Evolutionary conservation across 257 asterid genomes (phyloP).

Genomic region (Linderniella brevidens): DNA sequence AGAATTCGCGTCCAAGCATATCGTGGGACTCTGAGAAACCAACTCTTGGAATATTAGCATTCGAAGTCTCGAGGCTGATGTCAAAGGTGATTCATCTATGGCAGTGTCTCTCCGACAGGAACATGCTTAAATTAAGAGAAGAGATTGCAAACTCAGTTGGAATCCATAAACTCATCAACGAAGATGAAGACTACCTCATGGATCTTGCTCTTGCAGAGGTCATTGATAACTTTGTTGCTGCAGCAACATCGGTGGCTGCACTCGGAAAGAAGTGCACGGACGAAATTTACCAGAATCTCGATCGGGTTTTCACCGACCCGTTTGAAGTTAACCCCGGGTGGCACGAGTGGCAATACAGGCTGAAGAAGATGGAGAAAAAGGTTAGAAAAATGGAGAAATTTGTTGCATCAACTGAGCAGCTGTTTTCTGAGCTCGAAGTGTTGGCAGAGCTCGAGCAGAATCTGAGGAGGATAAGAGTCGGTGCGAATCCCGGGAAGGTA

Average conservation of each 20-base stretch:
- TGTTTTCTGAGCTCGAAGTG: slow-evolving; percentile 68
- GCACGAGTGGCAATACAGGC: slow-evolving; percentile 49
- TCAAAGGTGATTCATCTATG: slow-evolving; percentile 65
- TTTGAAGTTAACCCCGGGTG: slow-evolving; percentile 27
- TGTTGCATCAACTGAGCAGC: slow-evolving; percentile 27
- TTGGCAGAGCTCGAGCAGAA: slow-evolving; percentile 72
- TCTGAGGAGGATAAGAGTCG: slow-evolving; percentile 51
- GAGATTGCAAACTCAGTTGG: slow-evolving; percentile 57
- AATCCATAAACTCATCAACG: slow-evolving; percentile 45
- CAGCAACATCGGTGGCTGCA: slow-evolving; percentile 44
- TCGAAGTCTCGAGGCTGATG: slow-evolving; percentile 86
- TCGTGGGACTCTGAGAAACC: no score
- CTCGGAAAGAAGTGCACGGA: slow-evolving; percentile 60
- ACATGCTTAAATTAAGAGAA: slow-evolving; percentile 48
- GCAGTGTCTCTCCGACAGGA: slow-evolving; percentile 64
- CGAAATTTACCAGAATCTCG: slow-evolving; percentile 58
- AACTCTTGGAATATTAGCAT: slow-evolving; percentile 31
- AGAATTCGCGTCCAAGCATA: no score
- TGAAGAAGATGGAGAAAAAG: slow-evolving; percentile 69
- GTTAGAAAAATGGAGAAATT: slow-evolving; percentile 59
- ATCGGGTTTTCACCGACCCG: slow-evolving; percentile 58
- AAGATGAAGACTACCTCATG: slow-evolving; percentile 52
- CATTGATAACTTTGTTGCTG: slow-evolving; percentile 45
- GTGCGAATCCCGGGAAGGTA: slow-evolving; percentile 38
- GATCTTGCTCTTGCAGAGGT: slow-evolving; percentile 45